Conservation (phyloP, 257 asterid species). For the Cinchona pubescens region DNA sequence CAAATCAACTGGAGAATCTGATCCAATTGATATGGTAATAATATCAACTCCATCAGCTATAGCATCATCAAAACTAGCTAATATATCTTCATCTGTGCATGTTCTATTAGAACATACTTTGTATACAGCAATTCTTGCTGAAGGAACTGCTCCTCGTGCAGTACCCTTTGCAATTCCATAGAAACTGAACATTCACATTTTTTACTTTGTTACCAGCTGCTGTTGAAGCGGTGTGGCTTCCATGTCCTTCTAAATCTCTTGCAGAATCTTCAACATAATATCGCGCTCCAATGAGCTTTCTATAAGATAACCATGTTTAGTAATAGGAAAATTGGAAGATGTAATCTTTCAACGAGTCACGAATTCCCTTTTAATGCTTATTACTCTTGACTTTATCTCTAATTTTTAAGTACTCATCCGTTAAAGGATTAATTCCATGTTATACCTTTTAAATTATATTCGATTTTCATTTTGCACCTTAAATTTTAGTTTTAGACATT, state of each 20-base stretch:
- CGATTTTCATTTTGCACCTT: too few relatives aligned
- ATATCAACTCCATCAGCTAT: conserved; percentile 51
- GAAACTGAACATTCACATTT: conserved; percentile 26
- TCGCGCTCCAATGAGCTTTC: conserved; percentile 48
- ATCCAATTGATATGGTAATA: conserved; percentile 32
- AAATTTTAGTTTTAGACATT: too few relatives aligned
- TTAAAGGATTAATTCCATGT: too few relatives aligned
- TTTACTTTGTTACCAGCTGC: conserved; percentile 38
- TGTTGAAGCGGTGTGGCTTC: conserved; percentile 44
- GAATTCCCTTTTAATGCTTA: too few relatives aligned
- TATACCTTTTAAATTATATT: too few relatives aligned
- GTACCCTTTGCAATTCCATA: conserved; percentile 37
- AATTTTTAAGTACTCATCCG: too few relatives aligned
- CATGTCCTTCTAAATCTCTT: conserved; percentile 32
- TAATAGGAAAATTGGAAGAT: too few relatives aligned
- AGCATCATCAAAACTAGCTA: conserved; percentile 50
- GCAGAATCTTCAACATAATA: conserved; percentile 17
- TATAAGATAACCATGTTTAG: not conserved
- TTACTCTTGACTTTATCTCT: too few relatives aligned
- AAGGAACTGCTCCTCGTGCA: conserved; percentile 43
- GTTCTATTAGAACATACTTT: not conserved
- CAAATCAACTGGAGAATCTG: accelerated
- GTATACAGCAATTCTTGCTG: conserved; percentile 37
- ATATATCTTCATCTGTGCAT: not conserved
- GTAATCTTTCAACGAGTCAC: too few relatives aligned